phyloP scores from a whole-genome alignment of 2,329 filamentous ascomycete species.

The Penicillium hordei region DNA sequence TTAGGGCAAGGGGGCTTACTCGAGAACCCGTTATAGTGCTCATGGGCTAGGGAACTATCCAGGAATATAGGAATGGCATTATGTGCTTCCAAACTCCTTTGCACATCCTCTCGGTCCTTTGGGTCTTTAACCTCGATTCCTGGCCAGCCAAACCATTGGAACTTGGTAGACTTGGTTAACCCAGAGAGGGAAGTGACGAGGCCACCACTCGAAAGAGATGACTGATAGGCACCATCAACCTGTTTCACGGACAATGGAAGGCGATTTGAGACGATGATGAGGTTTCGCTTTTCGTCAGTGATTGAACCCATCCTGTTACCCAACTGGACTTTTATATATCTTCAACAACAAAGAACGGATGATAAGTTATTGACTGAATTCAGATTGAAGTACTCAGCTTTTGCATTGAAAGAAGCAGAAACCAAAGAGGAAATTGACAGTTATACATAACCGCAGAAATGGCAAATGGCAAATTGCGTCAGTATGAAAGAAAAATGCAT shows the following conservation, averaged over 20 bases:
- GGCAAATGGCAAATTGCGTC: slow-evolving; percentile 21
- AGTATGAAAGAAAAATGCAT: slow-evolving; percentile 12
- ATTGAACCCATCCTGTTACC: slow-evolving; percentile 5
- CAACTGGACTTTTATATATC: not conserved
- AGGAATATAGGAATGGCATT: slow-evolving; percentile 84
- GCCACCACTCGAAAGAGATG: slow-evolving; percentile 87
- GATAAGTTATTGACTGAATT: not conserved
- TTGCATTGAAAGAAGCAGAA: not conserved
- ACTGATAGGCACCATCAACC: slow-evolving; percentile 75
- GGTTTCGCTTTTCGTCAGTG: slow-evolving; percentile 26
- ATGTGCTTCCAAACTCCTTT: slow-evolving; percentile 72
- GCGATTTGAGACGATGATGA: slow-evolving; percentile 81
- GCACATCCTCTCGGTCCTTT: slow-evolving; percentile 65
- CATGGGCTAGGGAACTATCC: slow-evolving; percentile 80
- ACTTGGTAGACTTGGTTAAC: slow-evolving; percentile 81
- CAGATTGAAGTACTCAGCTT: not conserved
- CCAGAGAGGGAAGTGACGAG: slow-evolving; percentile 87
- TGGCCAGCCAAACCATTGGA: slow-evolving; percentile 97
- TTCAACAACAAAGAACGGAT: not conserved
- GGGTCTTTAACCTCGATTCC: slow-evolving; percentile 80
- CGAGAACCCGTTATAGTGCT: slow-evolving; percentile 94
- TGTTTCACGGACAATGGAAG: slow-evolving; percentile 90
- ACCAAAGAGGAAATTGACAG: not conserved
- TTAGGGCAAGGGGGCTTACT: slow-evolving; percentile 57
- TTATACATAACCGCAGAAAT: slow-evolving; percentile 15